Percentiles rank a stretch among this genome's conserved stretches.
Evolutionary conservation across 1,139 yeast species (phyloP).

Genomic region (Saccharomyces hybrid): DNA sequence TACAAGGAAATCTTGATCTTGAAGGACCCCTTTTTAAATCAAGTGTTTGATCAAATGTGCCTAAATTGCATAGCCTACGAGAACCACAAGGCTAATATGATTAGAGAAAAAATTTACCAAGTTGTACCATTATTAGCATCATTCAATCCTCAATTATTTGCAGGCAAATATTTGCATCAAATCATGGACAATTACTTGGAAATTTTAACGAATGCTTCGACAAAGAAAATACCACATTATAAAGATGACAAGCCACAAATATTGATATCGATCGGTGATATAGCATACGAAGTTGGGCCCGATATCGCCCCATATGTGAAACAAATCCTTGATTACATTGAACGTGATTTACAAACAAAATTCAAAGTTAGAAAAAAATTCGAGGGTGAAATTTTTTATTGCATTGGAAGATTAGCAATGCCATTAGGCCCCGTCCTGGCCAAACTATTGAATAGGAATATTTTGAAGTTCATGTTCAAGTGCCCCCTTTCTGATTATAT

Average conservation of each 20-base stretch:
- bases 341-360: constrained; percentile 76
- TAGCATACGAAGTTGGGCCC: constrained; percentile 75
- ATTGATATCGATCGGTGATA: constrained; percentile 75
- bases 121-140: constrained; percentile 77
- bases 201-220: constrained; percentile 40
- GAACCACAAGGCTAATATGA: constrained; percentile 65
- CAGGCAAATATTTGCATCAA: constrained; percentile 71
- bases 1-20: constrained; percentile 66
- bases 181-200: constrained; percentile 71
- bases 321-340: constrained; percentile 72
- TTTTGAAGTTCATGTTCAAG: constrained; percentile 68
- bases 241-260: constrained; percentile 60
- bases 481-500: constrained; percentile 78
- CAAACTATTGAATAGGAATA: constrained; percentile 75
- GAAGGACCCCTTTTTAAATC: constrained; percentile 59
- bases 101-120: constrained; percentile 75
- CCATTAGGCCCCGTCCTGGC: constrained; percentile 95
- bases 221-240: constrained; percentile 8
- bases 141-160: constrained; percentile 69
- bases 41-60: constrained; percentile 68
- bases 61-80: constrained; percentile 73
- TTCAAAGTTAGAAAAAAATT: constrained; percentile 61
- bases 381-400: constrained; percentile 82
- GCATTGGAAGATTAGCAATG: constrained; percentile 75
- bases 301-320: constrained; percentile 85